Evolutionary conservation across 495 filamentous ascomycete species (phyloP).

Genomic region (Oleoguttula mirabilis): DNA sequence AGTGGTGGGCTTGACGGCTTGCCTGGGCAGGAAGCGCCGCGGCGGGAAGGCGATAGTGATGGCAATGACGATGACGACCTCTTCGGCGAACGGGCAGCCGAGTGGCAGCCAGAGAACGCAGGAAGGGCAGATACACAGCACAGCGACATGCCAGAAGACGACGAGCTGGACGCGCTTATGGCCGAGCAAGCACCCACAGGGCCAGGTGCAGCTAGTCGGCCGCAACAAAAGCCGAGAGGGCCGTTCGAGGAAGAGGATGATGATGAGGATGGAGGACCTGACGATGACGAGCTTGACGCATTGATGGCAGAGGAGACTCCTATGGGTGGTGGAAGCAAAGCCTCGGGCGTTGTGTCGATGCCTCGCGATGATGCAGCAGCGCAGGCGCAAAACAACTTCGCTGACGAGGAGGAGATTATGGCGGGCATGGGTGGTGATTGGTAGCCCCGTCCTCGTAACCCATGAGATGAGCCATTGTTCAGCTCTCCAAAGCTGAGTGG

Average conservation of each 20-base stretch:
- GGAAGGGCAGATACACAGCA: background rate
- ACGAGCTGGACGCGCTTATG: conserved; percentile 24
- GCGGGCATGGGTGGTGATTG: conserved; percentile 6
- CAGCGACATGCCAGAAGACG: conserved; percentile 12
- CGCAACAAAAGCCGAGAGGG: conserved; percentile 1
- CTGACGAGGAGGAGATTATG: conserved; percentile 12
- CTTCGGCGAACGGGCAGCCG: background rate
- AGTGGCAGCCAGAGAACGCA: background rate
- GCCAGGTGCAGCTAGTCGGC: background rate
- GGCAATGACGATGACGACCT: background rate
- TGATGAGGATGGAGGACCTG: conserved; percentile 18
- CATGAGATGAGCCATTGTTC: too few species aligned
- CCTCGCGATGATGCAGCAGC: too few species aligned
- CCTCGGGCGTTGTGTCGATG: too few species aligned
- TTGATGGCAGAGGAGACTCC: conserved; percentile 29
- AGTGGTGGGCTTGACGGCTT: conserved; percentile 8
- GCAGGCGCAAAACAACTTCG: conserved; percentile 6
- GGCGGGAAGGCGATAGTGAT: background rate
- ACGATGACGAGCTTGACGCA: conserved; percentile 39
- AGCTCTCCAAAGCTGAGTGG: too few species aligned
- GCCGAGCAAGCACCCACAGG: conserved; percentile 10
- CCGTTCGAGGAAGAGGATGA: conserved; percentile 17
- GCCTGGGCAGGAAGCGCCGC: background rate
- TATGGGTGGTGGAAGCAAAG: background rate
- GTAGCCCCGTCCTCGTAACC: too few species aligned